Evolutionary conservation across 2,329 filamentous ascomycete genomes (phyloP).

Genomic region (Paecilomyces dactylethromorphus): DNA sequence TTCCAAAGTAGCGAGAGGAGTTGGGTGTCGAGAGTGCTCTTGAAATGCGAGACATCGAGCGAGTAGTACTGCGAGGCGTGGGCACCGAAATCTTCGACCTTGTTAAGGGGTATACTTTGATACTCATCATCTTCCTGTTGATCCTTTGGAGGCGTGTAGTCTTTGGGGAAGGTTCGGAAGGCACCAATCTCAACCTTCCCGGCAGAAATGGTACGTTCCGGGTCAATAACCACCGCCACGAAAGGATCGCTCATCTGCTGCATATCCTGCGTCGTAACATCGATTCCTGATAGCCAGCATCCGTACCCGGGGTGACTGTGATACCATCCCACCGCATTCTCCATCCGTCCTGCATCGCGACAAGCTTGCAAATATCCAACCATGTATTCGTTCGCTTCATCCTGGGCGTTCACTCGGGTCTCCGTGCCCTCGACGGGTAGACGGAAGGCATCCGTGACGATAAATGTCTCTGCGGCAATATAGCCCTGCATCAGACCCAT

Average conservation of each 20-base stretch:
- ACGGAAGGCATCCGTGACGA: conserved; percentile 90
- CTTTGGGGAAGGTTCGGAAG: conserved; percentile 81
- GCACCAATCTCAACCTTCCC: conserved; percentile 97
- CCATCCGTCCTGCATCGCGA: conserved; percentile 68
- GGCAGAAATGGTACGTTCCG: conserved; percentile 86
- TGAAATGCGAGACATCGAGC: conserved; percentile 88
- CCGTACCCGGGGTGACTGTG: conserved; percentile 96
- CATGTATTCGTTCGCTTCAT: conserved; percentile 96
- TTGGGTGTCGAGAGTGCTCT: conserved; percentile 81
- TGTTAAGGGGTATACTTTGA: conserved; percentile 70
- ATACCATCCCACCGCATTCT: conserved; percentile 97
- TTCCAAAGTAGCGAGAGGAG: conserved; percentile 90
- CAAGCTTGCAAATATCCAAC: conserved; percentile 73
- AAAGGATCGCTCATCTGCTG: conserved; percentile 93
- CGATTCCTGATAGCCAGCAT: conserved; percentile 95
- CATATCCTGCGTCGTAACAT: conserved; percentile 78
- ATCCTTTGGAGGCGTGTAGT: conserved; percentile 54
- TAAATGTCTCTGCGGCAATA: conserved; percentile 71
- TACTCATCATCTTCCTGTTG: conserved; percentile 41
- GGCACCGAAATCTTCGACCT: conserved; percentile 92
- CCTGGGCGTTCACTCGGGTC: conserved; percentile 91
- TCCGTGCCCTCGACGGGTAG: conserved; percentile 97
- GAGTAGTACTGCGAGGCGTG: conserved; percentile 87
- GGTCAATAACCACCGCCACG: conserved; percentile 91
- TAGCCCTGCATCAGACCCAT: conserved; percentile 99